phyloP scores from a whole-genome alignment of 257 asterid species.

The Nicotiana benthamiana region DNA sequence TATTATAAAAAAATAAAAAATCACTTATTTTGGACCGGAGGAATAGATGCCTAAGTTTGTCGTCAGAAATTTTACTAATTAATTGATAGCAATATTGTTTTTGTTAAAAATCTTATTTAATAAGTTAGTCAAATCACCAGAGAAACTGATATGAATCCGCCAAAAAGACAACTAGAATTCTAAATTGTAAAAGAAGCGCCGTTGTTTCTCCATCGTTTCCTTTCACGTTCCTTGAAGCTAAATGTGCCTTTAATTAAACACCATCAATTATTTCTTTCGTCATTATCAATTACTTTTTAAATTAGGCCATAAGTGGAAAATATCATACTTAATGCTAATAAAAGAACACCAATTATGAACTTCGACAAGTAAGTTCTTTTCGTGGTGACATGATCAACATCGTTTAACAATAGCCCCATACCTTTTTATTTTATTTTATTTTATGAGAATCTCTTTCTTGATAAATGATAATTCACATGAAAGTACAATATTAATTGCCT shows the following conservation, averaged over 20 bases:
- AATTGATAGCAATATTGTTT: background rate
- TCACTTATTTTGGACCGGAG: too few species aligned
- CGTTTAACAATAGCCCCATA: background rate
- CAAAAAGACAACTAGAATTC: background rate
- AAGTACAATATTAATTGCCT: too few species aligned
- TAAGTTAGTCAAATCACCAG: background rate
- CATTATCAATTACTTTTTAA: conserved; percentile 14
- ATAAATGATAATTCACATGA: too few species aligned
- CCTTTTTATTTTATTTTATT: background rate
- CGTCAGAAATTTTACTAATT: background rate
- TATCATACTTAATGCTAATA: background rate
- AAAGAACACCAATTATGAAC: background rate
- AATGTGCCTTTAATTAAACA: background rate
- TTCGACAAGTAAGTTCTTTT: background rate
- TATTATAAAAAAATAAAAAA: too few species aligned
- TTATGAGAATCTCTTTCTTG: background rate
- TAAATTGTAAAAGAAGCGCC: background rate
- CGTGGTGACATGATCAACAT: background rate
- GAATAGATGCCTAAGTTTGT: background rate
- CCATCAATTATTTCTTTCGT: background rate
- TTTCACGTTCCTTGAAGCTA: background rate
- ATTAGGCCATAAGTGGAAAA: background rate
- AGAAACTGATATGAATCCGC: background rate
- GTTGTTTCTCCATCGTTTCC: conserved; percentile 7
- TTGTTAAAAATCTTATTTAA: background rate